Base-by-base conservation (phyloP, 805 yeast species). In the Candida endomychidarum region DNA sequence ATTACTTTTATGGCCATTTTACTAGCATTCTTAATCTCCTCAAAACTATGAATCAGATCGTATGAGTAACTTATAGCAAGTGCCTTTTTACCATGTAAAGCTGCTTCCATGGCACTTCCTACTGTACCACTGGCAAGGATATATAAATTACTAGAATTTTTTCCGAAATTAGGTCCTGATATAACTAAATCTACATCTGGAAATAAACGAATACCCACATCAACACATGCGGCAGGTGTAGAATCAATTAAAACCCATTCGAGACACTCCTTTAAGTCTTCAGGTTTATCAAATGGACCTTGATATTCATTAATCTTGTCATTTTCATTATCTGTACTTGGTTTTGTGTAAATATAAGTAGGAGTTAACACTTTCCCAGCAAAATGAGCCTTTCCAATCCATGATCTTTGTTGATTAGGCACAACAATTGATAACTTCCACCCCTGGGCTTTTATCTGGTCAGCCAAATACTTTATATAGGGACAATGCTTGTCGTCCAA, bases 361-460 rank as follows among this genome's bases (percentile, higher is more conserved):
- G 84, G 77, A 2, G 77, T 64, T 28, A 84, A 66, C 19, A 78
- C 74, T 47, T 76, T 74, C 5, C 88, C 91, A 0, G 95, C 95
- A 54, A 93, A 80, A 67, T 90, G 97, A 5, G 99, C 98, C 60
- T 93, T 93, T 25, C 96, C 96, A 42, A 89, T 91, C 99, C 99
- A 93, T 10, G 97, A 90, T 51, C 93, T 70, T 52, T 78, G 82
- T 42, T 87, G 95, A 38, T 80, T 75, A 9, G 99, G 99, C 2
- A 93, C 83, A 19, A 83, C 89, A 15, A 90, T 80, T 17, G 89
- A 80, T 22, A 90, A 63, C 19, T 84, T 78, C 98, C 98, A 91
- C 56, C 86, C 80, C 38, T 67, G 51, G 29, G 69, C 57, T 32
- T 58, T 57, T 33, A 90, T 70, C 34, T 86, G 85, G 46, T 83